A percentile compares a stretch with the other conserved stretches of the same genome.
Evolutionary conservation across 495 filamentous ascomycete genomes (phyloP).

Genomic region (Chaetomium cochliodes): DNA sequence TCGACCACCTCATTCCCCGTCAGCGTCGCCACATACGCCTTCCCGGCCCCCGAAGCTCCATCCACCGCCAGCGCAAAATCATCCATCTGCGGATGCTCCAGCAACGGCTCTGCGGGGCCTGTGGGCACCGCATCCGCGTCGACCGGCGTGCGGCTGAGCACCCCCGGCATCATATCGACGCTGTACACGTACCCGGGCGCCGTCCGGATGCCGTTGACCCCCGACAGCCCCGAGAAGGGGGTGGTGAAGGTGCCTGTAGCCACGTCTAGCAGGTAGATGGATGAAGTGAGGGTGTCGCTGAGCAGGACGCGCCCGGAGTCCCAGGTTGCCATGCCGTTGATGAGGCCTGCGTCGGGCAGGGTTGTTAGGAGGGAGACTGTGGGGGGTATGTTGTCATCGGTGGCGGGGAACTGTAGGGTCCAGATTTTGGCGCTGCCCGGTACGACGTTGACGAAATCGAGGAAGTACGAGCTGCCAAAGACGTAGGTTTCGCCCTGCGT

Average conservation of each 20-base stretch:
- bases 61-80: conserved; percentile 9
- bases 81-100: not conserved
- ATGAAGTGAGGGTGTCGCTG: conserved; percentile 25
- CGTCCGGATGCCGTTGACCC: conserved; percentile 44
- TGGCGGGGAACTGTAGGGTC: conserved; percentile 36
- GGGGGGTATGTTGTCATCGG: not conserved
- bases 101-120: conserved; percentile 22
- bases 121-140: conserved; percentile 12
- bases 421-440: conserved; percentile 43
- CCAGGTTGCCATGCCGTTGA: conserved; percentile 43
- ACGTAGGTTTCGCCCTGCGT: conserved; percentile 39
- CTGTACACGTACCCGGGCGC: conserved; percentile 41
- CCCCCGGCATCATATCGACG: conserved; percentile 28
- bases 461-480: conserved; percentile 44
- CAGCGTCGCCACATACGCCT: conserved; percentile 11
- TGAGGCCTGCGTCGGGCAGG: conserved; percentile 40
- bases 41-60: not conserved
- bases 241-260: conserved; percentile 14
- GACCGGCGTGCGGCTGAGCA: conserved; percentile 23
- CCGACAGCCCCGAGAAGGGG: conserved; percentile 25
- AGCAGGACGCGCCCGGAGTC: conserved; percentile 32
- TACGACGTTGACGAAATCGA: conserved; percentile 27
- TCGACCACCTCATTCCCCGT: conserved; percentile 1
- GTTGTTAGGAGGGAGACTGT: conserved; percentile 29
- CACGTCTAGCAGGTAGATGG: conserved; percentile 22